Conservation (phyloP, 2,329 filamentous ascomycete species). For the Onygenales sp. region DNA sequence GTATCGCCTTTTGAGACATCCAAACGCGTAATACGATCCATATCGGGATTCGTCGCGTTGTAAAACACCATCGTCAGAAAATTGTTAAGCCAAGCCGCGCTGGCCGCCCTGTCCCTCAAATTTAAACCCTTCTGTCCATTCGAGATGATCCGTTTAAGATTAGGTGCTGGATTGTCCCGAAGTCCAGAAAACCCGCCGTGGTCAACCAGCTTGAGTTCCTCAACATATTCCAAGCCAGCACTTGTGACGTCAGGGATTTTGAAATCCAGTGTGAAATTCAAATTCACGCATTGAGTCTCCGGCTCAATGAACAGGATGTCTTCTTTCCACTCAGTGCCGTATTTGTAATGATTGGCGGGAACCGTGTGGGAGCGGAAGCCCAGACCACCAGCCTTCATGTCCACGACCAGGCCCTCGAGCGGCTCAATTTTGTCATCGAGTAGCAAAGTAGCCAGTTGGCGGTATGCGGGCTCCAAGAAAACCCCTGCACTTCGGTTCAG, state of each 20-base stretch:
- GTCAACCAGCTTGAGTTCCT: conserved; percentile 28
- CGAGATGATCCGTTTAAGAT: not conserved
- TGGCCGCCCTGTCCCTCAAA: conserved; percentile 31
- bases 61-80: conserved; percentile 28
- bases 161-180: not conserved
- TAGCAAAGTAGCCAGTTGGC: conserved; percentile 21
- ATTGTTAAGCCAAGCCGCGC: conserved; percentile 36
- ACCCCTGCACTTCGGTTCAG: conserved; percentile 20
- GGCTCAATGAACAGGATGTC: conserved; percentile 41
- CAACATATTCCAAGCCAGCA: conserved; percentile 6
- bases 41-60: conserved; percentile 27
- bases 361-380: conserved; percentile 39
- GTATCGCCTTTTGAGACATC: conserved; percentile 1
- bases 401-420: conserved; percentile 37
- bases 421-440: conserved; percentile 23
- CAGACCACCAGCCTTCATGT: conserved; percentile 32
- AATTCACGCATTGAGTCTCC: conserved; percentile 35
- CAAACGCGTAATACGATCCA: conserved; percentile 3
- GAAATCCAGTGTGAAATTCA: conserved; percentile 33
- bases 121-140: conserved; percentile 24
- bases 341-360: conserved; percentile 19
- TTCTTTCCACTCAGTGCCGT: conserved; percentile 36
- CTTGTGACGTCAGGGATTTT: conserved; percentile 12
- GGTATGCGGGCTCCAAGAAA: conserved; percentile 22
- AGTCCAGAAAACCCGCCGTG: conserved; percentile 31